Percentiles rank a stretch among this genome's conserved stretches.
Conservation (phyloP, 257 asterid genomes). For the Jacaranda mimosifolia region DNA sequence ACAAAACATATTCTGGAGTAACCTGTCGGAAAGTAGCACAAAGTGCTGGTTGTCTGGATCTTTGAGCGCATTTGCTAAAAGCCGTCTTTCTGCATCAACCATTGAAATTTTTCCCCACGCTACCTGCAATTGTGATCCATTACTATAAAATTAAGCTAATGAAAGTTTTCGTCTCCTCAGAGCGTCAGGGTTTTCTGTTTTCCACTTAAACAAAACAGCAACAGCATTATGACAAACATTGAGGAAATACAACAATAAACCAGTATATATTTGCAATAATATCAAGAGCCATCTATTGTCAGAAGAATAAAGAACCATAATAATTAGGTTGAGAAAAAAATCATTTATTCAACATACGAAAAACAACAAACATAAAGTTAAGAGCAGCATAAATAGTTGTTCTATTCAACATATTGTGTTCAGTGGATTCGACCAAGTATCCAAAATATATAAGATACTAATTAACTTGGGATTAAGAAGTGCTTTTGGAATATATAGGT, state of each 20-base stretch:
- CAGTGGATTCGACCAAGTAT: no score
- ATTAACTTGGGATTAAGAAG: no score
- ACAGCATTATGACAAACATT: background rate
- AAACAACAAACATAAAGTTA: background rate
- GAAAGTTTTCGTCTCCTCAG: background rate
- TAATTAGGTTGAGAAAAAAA: constrained; percentile 2
- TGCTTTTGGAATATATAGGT: no score
- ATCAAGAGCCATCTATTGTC: constrained; percentile 2
- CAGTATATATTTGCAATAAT: no score
- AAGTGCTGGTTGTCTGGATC: constrained; percentile 92
- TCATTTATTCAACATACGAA: background rate
- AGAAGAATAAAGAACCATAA: constrained; percentile 6
- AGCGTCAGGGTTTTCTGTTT: background rate
- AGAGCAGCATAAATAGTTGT: background rate
- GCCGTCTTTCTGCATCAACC: constrained; percentile 99
- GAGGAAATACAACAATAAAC: no score
- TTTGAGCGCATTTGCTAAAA: constrained; percentile 80
- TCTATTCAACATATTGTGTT: no score
- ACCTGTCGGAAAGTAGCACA: constrained; percentile 97
- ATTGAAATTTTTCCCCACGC: constrained; percentile 97
- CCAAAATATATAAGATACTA: no score
- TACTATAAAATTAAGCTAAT: constrained; percentile 22
- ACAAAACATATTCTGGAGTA: constrained; percentile 37
- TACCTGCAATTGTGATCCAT: constrained; percentile 50
- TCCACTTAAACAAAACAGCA: background rate